Percentiles rank a stretch among this genome's conserved stretches.
These are phyloP conservation scores for Byssoonygena ceratinophila DNA, from an alignment of 2,329 filamentous ascomycete species.

Conservation along the genomic window DNA sequence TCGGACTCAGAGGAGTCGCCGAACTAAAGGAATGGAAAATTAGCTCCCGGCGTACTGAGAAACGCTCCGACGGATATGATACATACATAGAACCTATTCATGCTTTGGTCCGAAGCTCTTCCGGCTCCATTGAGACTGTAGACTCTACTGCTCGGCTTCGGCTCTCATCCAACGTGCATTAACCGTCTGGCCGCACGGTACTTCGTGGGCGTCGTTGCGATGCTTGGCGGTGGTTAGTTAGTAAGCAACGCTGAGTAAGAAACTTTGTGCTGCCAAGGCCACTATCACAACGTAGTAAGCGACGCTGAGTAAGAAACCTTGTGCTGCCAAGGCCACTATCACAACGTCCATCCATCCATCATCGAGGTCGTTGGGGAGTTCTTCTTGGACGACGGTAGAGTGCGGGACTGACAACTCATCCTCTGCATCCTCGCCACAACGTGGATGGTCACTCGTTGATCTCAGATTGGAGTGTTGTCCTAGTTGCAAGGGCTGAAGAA, in stretches of 20 bases:
- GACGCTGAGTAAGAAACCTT: too few relatives aligned
- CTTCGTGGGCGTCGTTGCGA: too few relatives aligned
- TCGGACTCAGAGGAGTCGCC: conserved; percentile 38
- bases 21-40: conserved; percentile 25
- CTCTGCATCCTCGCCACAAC: conserved; percentile 16
- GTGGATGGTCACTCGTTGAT: conserved; percentile 9
- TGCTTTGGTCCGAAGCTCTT: background rate
- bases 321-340: background rate
- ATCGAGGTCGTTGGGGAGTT: background rate
- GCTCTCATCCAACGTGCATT: too few relatives aligned
- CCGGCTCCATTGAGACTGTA: background rate
- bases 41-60: background rate
- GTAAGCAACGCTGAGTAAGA: background rate
- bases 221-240: background rate
- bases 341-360: background rate
- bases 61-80: background rate
- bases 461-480: background rate
- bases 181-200: too few relatives aligned
- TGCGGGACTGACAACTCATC: conserved; percentile 18
- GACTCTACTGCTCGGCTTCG: background rate
- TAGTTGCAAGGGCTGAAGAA: conserved; percentile 11
- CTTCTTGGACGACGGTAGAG: background rate
- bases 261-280: too few relatives aligned
- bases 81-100: conserved; percentile 17
- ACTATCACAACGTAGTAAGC: background rate